These are phyloP conservation scores for Pyrenophora graminea DNA, from an alignment of 2,329 filamentous ascomycete genomes.

Conservation along the genomic window DNA sequence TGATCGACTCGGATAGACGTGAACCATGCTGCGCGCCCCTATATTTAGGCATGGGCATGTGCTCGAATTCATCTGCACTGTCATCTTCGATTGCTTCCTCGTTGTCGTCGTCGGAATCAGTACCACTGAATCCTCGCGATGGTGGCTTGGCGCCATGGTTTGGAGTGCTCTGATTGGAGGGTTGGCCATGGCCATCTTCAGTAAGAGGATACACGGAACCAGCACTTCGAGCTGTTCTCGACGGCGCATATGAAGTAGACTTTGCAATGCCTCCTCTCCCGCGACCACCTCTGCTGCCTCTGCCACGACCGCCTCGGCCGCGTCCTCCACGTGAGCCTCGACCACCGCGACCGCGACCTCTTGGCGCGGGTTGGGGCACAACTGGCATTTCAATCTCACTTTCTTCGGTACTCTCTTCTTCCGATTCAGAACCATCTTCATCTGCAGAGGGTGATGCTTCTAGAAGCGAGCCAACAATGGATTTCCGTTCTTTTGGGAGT, in stretches of 20 bases:
- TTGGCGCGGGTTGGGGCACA: slow-evolving; percentile 25
- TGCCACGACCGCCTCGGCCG: slow-evolving; percentile 32
- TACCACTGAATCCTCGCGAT: slow-evolving; percentile 26
- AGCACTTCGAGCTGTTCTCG: slow-evolving; percentile 39
- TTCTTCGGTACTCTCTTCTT: slow-evolving; percentile 27
- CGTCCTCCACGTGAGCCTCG: slow-evolving; percentile 38
- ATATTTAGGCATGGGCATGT: slow-evolving; percentile 18
- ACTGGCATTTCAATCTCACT: slow-evolving; percentile 30
- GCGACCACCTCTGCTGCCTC: slow-evolving; percentile 37
- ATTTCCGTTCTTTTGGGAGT: slow-evolving; percentile 30
- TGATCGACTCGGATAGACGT: slow-evolving; percentile 21
- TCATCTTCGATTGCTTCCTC: slow-evolving; percentile 20
- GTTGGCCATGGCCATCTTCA: slow-evolving; percentile 42
- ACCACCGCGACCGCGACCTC: slow-evolving; percentile 33
- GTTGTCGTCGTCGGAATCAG: slow-evolving; percentile 26
- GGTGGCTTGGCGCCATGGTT: slow-evolving; percentile 36
- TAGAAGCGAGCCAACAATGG: slow-evolving; percentile 16
- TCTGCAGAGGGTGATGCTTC: slow-evolving; percentile 22
- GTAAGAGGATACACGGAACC: slow-evolving; percentile 39
- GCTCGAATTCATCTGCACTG: slow-evolving; percentile 21
- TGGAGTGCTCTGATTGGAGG: slow-evolving; percentile 42
- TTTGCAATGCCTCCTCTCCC: slow-evolving; percentile 28
- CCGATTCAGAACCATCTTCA: slow-evolving; percentile 25
- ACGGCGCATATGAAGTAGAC: slow-evolving; percentile 34
- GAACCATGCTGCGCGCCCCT: slow-evolving; percentile 21